Evolutionary conservation across 768 basidiomycete genomes (phyloP).

Genomic region (Saitozyma podzolica): DNA sequence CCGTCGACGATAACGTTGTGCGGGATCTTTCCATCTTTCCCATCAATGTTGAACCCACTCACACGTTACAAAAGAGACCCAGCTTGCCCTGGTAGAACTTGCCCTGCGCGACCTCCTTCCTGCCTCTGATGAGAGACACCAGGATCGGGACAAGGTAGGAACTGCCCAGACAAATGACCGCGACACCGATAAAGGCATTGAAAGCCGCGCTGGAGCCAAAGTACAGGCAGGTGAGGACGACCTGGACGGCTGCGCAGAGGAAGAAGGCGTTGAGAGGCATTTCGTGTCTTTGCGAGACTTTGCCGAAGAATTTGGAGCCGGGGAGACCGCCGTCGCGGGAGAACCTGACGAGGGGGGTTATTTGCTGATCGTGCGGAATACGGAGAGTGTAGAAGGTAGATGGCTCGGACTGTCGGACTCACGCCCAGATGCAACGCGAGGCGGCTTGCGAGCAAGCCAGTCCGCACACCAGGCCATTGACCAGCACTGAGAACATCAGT

Average conservation of each 20-base stretch:
- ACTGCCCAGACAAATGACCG: slow-evolving; percentile 65
- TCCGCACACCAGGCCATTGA: slow-evolving; percentile 31
- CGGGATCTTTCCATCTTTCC: background rate
- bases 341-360: slow-evolving; percentile 66
- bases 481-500: slow-evolving; percentile 21
- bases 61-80: slow-evolving; percentile 58
- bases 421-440: slow-evolving; percentile 39
- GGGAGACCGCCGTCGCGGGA: slow-evolving; percentile 68
- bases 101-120: slow-evolving; percentile 57
- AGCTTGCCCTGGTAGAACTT: slow-evolving; percentile 57
- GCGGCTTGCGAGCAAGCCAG: slow-evolving; percentile 33
- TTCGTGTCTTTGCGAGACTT: slow-evolving; percentile 54
- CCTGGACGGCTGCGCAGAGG: slow-evolving; percentile 61
- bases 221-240: slow-evolving; percentile 64
- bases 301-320: slow-evolving; percentile 57
- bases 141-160: slow-evolving; percentile 64
- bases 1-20: background rate
- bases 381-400: background rate
- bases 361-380: slow-evolving; percentile 56
- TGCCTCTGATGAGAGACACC: slow-evolving; percentile 57
- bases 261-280: slow-evolving; percentile 65
- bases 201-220: slow-evolving; percentile 63
- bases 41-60: background rate
- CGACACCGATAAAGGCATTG: slow-evolving; percentile 67
- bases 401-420: slow-evolving; percentile 40